Evolutionary conservation across 2,329 filamentous ascomycete species (phyloP).

Genomic region (Sclerotinia nivalis): DNA sequence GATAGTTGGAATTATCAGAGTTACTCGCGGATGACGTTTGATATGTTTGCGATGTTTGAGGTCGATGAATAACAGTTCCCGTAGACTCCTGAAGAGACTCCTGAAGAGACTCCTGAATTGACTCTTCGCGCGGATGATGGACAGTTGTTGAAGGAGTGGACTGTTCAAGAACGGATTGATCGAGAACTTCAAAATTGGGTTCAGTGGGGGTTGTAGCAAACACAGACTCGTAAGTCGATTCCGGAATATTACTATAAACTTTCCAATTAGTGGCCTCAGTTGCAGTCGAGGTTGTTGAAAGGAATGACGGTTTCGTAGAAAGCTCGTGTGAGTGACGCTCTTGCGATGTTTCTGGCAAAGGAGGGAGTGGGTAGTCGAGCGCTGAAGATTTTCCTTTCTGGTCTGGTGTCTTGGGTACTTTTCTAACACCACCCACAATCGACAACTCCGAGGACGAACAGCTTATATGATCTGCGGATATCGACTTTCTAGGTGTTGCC

Average conservation of each 20-base stretch:
- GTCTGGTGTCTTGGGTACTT: constrained; percentile 42
- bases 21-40: constrained; percentile 16
- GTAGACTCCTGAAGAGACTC: neutral
- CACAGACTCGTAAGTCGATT: constrained; percentile 30
- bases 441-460: constrained; percentile 41
- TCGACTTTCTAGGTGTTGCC: constrained; percentile 32
- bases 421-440: constrained; percentile 41
- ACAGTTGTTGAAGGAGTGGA: constrained; percentile 22
- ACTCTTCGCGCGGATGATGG: constrained; percentile 6
- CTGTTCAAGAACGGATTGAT: constrained; percentile 6
- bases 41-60: constrained; percentile 2
- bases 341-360: constrained; percentile 35
- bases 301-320: constrained; percentile 41
- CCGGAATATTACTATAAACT: constrained; percentile 34
- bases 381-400: constrained; percentile 36
- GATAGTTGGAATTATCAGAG: constrained; percentile 21
- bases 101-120: neutral
- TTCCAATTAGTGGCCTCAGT: constrained; percentile 43
- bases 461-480: constrained; percentile 40
- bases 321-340: constrained; percentile 36
- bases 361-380: constrained; percentile 32
- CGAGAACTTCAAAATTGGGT: constrained; percentile 21
- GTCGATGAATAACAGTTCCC: constrained; percentile 6
- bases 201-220: constrained; percentile 26
- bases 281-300: constrained; percentile 38